Evolutionary conservation across 2,329 filamentous ascomycete genomes (phyloP).

Genomic region (Pestalotiopsis fici): DNA sequence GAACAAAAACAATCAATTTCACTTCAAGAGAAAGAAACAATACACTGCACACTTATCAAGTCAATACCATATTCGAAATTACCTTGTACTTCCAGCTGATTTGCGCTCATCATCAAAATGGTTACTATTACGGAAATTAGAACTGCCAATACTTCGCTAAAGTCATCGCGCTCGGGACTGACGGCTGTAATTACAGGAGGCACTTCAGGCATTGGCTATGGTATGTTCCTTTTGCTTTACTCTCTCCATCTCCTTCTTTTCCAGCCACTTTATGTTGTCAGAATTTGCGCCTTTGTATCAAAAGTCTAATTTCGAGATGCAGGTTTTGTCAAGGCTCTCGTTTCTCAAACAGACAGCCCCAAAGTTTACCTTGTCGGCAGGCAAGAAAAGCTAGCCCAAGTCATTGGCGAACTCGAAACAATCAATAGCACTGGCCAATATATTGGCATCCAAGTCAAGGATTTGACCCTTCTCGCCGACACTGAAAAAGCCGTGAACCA

Average conservation of each 20-base stretch:
- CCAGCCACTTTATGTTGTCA: too few species aligned
- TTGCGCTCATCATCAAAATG: neutral
- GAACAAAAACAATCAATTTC: too few species aligned
- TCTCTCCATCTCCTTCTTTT: too few species aligned
- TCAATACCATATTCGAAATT: too few species aligned
- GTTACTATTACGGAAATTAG: neutral
- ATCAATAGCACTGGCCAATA: neutral
- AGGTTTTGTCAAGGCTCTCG: conserved; percentile 1
- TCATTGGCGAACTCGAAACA: neutral
- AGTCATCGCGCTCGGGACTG: neutral
- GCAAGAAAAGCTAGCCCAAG: neutral
- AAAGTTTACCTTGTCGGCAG: conserved; percentile 3
- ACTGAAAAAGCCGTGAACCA: neutral
- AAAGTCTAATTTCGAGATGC: too few species aligned
- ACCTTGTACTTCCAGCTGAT: too few species aligned
- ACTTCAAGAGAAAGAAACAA: too few species aligned
- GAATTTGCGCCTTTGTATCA: too few species aligned
- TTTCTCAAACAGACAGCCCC: neutral
- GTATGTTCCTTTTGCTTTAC: neutral
- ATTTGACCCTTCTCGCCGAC: conserved; percentile 3
- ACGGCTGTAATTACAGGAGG: neutral
- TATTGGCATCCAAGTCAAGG: neutral
- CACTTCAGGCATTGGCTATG: neutral
- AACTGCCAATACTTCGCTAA: neutral
- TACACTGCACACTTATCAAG: too few species aligned